Conservation (phyloP, 83 land plant genomes). For the Picea abies region DNA sequence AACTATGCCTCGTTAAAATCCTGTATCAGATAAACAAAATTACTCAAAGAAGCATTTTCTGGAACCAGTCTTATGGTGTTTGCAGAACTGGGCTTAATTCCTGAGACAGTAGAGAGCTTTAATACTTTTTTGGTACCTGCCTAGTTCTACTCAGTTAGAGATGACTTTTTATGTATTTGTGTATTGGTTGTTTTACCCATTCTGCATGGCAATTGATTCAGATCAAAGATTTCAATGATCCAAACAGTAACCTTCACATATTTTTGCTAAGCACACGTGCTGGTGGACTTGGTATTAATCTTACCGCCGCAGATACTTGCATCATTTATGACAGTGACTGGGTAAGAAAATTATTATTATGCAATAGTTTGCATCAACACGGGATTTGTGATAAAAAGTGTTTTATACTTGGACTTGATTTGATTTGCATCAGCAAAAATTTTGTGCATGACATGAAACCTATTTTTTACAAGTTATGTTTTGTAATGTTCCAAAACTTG, state of each 20-base stretch:
- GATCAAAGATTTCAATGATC: conserved; percentile 81
- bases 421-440: not conserved
- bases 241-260: conserved; percentile 44
- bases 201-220: conserved; percentile 20
- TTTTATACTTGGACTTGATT: not conserved
- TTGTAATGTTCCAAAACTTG: not conserved
- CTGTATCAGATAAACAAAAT: not conserved
- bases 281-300: conserved; percentile 95
- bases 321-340: conserved; percentile 97
- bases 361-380: no score
- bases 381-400: not conserved
- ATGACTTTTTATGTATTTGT: not conserved
- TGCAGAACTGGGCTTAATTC: not conserved
- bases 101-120: not conserved
- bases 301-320: conserved; percentile 95
- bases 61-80: not conserved
- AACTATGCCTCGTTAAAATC: not conserved
- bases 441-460: no score
- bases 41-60: not conserved
- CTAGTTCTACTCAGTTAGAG: no score
- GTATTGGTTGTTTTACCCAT: not conserved
- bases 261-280: conserved; percentile 94
- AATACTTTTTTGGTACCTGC: not conserved
- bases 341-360: conserved; percentile 39
- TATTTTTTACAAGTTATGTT: not conserved